Evolutionary conservation across 805 yeast genomes (phyloP).

Genomic region (Ogataea ganodermae): DNA sequence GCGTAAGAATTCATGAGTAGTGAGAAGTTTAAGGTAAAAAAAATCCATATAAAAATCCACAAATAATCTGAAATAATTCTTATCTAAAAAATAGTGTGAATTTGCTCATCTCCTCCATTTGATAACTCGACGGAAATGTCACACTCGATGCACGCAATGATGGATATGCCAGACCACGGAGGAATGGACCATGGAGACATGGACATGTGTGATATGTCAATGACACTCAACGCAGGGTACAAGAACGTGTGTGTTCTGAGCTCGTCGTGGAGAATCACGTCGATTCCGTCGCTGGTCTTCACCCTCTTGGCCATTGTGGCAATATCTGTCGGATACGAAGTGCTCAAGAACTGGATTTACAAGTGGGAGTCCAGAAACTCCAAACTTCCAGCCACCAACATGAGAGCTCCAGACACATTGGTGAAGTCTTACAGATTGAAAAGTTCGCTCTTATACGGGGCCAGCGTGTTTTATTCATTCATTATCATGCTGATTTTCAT

Average conservation of each 20-base stretch:
- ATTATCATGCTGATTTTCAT: conserved; percentile 49
- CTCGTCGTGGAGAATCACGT: conserved; percentile 42
- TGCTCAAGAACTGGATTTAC: conserved; percentile 30
- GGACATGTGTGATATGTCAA: conserved; percentile 39
- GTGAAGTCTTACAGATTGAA: conserved; percentile 28
- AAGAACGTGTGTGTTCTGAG: conserved; percentile 44
- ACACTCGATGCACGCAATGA: conserved; percentile 11
- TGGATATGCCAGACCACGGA: conserved; percentile 20
- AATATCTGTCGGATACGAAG: conserved; percentile 41
- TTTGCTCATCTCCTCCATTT: too few relatives aligned
- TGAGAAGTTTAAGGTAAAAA: too few relatives aligned
- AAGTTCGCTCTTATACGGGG: conserved; percentile 39
- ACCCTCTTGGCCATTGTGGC: conserved; percentile 36
- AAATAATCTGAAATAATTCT: background rate
- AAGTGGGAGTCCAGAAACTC: conserved; percentile 26
- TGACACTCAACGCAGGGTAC: conserved; percentile 47
- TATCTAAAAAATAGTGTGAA: background rate
- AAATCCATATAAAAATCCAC: too few relatives aligned
- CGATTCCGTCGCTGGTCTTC: conserved; percentile 35
- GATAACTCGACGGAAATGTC: too few relatives aligned
- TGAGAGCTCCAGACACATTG: conserved; percentile 18
- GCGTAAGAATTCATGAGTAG: too few relatives aligned
- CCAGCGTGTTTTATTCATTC: conserved; percentile 45
- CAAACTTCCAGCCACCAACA: conserved; percentile 4
- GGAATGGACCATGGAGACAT: conserved; percentile 22